phyloP scores from a whole-genome alignment of 1,284 basidiomycete species.

The Sporisorium scitamineum region DNA sequence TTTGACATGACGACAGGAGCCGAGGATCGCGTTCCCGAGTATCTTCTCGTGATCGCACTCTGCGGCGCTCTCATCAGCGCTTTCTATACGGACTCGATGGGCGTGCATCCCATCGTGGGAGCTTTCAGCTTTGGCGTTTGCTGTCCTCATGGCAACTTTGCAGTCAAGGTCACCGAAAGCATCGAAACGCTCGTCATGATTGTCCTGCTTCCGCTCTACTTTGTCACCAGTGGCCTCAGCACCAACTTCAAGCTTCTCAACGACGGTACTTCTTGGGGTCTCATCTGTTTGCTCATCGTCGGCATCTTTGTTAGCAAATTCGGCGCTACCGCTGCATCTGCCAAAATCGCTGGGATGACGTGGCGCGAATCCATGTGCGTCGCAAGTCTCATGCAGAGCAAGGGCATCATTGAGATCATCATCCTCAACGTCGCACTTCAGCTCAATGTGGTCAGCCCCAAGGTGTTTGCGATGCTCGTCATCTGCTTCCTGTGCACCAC shows the following conservation, averaged over 20 bases:
- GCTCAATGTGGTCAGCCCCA: slow-evolving; percentile 38
- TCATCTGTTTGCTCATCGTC: slow-evolving; percentile 49
- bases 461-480: slow-evolving; percentile 55
- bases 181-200: slow-evolving; percentile 51
- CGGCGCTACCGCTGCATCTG: slow-evolving; percentile 39
- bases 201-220: slow-evolving; percentile 54
- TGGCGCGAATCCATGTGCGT: slow-evolving; percentile 55
- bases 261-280: slow-evolving; percentile 47
- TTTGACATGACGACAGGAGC: slow-evolving; percentile 44
- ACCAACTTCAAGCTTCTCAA: slow-evolving; percentile 54
- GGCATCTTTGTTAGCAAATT: slow-evolving; percentile 57
- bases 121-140: slow-evolving; percentile 53
- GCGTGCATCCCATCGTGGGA: slow-evolving; percentile 56
- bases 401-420: slow-evolving; percentile 59
- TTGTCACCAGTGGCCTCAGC: slow-evolving; percentile 50
- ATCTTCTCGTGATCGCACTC: slow-evolving; percentile 40
- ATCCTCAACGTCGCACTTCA: slow-evolving; percentile 53
- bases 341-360: slow-evolving; percentile 40
- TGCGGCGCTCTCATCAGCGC: slow-evolving; percentile 50
- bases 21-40: slow-evolving; percentile 41
- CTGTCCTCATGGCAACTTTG: slow-evolving; percentile 52
- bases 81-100: slow-evolving; percentile 49
- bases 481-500: slow-evolving; percentile 53
- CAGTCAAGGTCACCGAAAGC: slow-evolving; percentile 52
- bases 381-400: slow-evolving; percentile 53